Base-by-base conservation (phyloP, 805 yeast genomes). In the Suhomyces xylopsoci region DNA sequence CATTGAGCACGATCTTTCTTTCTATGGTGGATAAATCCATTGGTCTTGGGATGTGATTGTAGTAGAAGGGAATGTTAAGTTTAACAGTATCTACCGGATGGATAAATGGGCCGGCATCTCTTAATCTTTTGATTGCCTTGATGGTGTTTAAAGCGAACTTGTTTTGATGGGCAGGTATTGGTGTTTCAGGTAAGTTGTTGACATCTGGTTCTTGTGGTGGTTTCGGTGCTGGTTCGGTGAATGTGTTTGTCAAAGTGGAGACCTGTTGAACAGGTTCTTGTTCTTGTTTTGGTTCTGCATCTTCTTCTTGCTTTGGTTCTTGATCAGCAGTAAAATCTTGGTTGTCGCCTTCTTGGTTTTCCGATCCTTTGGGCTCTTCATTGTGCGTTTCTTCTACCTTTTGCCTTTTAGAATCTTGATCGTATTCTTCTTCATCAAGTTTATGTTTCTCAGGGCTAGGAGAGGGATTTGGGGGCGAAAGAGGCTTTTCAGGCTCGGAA, bases 21-120 rank as follows among this genome's bases (percentile, higher is more conserved):
- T 94, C 99, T 58, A 94, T 88, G 1, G 97, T 90, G 3, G 92
- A 81, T 32, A 94, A 75, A 68, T 93, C 98, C 97, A 94, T 94
- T 40, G 99, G 99, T 62, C 86, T 78, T 58, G 81, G 79, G 62
- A 94, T 84, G 63, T 82, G 84, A 62, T 90, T 91, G 68, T 86
- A 90, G 68, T 94, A 94, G 57, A 88, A 83, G 3, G 99, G 99
- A 51, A 94, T 88, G 63, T 92, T 90, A 55, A 90, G 81, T 65
- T 89, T 90, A 47, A 87, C 85, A 3, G 82, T 88, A 67, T 94
- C 98, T 19, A 94, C 99, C 0, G 99, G 99, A 49, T 77, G 82
- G 45, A 90, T 65, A 65, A 94, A 94, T 1, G 98, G 98, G 14
- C 78, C 83, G 1, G 98, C 96, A 71, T 94, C 99, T 69, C 91